Base-by-base conservation (phyloP, 2,329 filamentous ascomycete genomes). In the Anthostomella pinea region DNA sequence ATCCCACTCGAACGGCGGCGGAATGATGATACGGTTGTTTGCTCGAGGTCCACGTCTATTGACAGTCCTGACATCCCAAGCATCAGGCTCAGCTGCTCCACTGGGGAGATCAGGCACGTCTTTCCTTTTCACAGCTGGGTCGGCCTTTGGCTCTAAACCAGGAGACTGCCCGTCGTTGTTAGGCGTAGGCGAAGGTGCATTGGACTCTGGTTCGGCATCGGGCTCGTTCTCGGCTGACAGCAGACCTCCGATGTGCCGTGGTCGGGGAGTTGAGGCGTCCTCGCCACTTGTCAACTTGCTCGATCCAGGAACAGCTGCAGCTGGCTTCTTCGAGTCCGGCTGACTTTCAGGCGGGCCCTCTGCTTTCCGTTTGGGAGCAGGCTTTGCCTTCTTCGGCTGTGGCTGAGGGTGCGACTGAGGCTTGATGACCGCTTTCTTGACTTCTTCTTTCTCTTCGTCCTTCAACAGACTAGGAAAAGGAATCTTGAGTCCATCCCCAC, bases 1-100 rank as follows among this genome's bases (percentile, higher is more conserved):
- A 23, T 73, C 65, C 38, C 69, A 79, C 33, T 66, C 59, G 43
- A 72, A 73, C 1, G 67, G 46, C 6, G 61, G 62, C 8, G 74
- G 74, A 27, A 77, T 59, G 50, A 79, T 68, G 37, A 79, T 68
- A 17, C 72, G 75, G 48, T 75, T 78, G 51, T 71, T 68, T 17
- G 65, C 54, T 32, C 65, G 64, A 19, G 58, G 59, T 5, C 62
- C 65, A 42, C 60, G 60, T 39, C 65, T 61, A 24, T 60, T 65
- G 32, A 75, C 66, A 8, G 68, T 62, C 19, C 74, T 67, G 30
- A 75, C 69, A 19, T 75, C 75, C 40, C 66, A 67, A 21, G 70
- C 68, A 53, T 81, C 77, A 1, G 73, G 65, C 9, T 72, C 69
- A 2, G 65, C 58, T 8, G 64, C 63, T 2, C 63, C 64, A 20